phyloP scores from a whole-genome alignment of 1,139 yeast species.

The Suhomyces yuchorum region DNA sequence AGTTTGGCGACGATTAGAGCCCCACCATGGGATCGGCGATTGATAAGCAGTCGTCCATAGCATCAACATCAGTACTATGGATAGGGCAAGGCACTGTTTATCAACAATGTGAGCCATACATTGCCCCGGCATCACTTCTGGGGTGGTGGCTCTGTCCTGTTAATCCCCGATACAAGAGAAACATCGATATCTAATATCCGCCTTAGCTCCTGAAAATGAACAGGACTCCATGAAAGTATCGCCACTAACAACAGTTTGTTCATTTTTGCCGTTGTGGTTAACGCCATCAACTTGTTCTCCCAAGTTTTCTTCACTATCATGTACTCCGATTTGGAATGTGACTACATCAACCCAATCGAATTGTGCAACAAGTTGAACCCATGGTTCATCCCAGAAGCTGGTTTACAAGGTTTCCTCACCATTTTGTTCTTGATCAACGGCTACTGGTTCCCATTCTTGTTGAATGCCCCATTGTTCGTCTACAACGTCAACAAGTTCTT shows the following conservation, averaged over 20 bases:
- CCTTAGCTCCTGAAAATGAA: neutral
- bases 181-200: neutral
- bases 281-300: conserved; percentile 83
- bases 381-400: conserved; percentile 90
- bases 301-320: conserved; percentile 92
- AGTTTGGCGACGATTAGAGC: neutral
- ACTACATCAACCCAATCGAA: conserved; percentile 95
- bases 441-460: conserved; percentile 86
- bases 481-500: conserved; percentile 74
- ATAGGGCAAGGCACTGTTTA: neutral
- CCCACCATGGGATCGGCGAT: neutral
- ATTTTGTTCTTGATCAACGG: conserved; percentile 80
- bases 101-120: no score
- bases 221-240: neutral
- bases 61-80: neutral
- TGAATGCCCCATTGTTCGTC: conserved; percentile 85
- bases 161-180: neutral
- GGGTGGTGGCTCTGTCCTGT: neutral
- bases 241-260: conserved; percentile 52
- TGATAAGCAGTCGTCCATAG: neutral
- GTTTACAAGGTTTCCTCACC: conserved; percentile 74
- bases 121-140: neutral
- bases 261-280: conserved; percentile 80
- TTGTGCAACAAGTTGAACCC: conserved; percentile 90
- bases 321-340: conserved; percentile 93